phyloP scores from a whole-genome alignment of 495 filamentous ascomycete genomes.

The Hyaloscypha hepaticicola region DNA sequence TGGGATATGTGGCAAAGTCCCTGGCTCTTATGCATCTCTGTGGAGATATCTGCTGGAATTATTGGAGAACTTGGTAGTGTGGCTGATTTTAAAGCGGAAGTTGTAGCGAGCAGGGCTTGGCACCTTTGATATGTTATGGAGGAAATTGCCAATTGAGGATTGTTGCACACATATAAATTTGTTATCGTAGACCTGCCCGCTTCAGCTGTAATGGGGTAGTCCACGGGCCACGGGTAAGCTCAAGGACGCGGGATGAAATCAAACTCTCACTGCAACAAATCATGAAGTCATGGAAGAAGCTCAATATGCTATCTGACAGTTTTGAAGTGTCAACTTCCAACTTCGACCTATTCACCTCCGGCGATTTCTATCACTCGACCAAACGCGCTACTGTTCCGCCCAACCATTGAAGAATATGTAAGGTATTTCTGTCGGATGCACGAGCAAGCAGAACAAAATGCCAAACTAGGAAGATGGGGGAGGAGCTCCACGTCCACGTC shows the following conservation, averaged over 20 bases:
- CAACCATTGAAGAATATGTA: constrained; percentile 49
- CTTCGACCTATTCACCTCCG: constrained; percentile 43
- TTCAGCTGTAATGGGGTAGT: too few relatives aligned
- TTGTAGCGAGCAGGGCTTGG: background rate
- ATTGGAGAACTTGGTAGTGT: background rate
- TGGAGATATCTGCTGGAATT: constrained; percentile 6
- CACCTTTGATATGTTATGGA: background rate
- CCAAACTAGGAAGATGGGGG: constrained; percentile 64
- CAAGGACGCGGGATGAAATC: background rate
- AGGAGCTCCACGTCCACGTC: constrained; percentile 88
- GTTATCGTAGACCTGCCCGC: background rate
- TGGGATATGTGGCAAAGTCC: background rate
- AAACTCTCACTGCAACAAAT: background rate
- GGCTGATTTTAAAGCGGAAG: background rate
- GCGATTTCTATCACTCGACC: constrained; percentile 51
- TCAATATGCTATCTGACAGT: constrained; percentile 35
- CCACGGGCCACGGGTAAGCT: too few relatives aligned
- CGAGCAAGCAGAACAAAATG: constrained; percentile 35
- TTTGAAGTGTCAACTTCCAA: constrained; percentile 45
- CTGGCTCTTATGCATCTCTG: background rate
- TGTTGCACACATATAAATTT: background rate
- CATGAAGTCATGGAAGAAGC: constrained; percentile 31
- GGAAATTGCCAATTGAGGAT: background rate
- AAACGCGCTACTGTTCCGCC: constrained; percentile 47
- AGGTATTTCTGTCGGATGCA: constrained; percentile 42